Percentiles rank a stretch among this genome's conserved stretches.
Conservation (phyloP, 352 stramenopile species). For the Pythium brachiatum region DNA sequence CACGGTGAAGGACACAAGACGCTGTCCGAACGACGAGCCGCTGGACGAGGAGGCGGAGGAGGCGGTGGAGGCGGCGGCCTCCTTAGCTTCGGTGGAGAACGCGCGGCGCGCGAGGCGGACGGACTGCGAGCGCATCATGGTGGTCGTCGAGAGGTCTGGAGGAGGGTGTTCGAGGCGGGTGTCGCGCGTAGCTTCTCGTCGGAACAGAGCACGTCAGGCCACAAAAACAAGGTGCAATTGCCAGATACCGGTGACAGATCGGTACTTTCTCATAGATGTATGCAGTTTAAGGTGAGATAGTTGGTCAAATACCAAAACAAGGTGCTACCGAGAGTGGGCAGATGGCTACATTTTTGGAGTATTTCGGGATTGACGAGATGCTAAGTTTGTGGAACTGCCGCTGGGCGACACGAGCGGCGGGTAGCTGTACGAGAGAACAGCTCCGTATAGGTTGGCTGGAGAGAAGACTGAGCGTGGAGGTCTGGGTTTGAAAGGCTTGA, state of each 20-base stretch:
- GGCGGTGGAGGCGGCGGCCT: slow-evolving; percentile 30
- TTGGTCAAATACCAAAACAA: neutral
- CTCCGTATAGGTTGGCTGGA: too few relatives aligned
- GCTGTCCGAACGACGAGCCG: slow-evolving; percentile 73
- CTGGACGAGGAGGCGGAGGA: slow-evolving; percentile 53
- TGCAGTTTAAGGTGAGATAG: neutral
- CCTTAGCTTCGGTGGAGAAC: slow-evolving; percentile 63
- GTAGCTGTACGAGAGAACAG: too few relatives aligned
- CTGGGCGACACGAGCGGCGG: too few relatives aligned
- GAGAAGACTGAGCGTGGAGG: neutral
- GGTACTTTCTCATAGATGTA: neutral
- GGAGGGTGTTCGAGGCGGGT: neutral
- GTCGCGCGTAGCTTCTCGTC: slow-evolving; percentile 9
- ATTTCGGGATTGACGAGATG: neutral
- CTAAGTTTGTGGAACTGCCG: too few relatives aligned
- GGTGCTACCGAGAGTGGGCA: neutral
- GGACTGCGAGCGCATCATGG: slow-evolving; percentile 28
- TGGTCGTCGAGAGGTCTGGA: slow-evolving; percentile 2
- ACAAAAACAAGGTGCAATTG: slow-evolving; percentile 23
- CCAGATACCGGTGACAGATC: slow-evolving; percentile 19
- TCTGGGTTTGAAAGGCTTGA: neutral
- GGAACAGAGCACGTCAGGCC: slow-evolving; percentile 19
- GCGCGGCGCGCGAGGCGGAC: slow-evolving; percentile 31
- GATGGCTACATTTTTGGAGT: neutral
- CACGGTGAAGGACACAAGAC: slow-evolving; percentile 65